These are phyloP conservation scores for Colletotrichum sansevieriae DNA, from an alignment of 2,329 filamentous ascomycete genomes.

Conservation along the genomic window DNA sequence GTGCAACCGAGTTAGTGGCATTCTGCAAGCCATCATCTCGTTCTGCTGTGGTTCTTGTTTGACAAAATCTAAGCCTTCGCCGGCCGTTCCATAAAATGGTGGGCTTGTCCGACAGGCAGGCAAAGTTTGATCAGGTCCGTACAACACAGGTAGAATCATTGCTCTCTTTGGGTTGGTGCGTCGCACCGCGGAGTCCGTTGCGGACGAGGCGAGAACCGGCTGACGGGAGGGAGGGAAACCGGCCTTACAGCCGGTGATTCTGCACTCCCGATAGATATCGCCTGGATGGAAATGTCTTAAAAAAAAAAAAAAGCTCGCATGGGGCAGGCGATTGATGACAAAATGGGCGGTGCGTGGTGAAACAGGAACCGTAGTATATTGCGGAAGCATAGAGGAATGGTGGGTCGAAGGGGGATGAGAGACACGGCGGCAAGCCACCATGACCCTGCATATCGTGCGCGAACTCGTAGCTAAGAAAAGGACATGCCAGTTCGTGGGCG, in stretches of 20 bases:
- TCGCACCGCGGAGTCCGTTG: not conserved
- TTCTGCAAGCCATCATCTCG: not conserved
- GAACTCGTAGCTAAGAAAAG: conserved; percentile 32
- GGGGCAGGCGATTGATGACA: not conserved
- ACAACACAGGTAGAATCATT: conserved; percentile 2
- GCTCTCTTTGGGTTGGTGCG: not conserved
- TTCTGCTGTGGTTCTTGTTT: not conserved
- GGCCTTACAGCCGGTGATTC: not conserved
- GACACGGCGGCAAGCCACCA: conserved; percentile 33
- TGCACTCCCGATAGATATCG: not conserved
- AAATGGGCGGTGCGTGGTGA: conserved; percentile 29
- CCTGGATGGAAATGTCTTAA: not conserved
- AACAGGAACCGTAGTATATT: conserved; percentile 10
- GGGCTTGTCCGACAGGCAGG: not conserved
- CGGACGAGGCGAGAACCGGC: not conserved
- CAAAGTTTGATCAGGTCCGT: not conserved
- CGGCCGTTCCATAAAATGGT: not conserved
- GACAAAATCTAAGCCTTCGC: conserved; percentile 1
- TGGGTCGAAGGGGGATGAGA: conserved; percentile 10
- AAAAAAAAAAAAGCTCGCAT: not conserved
- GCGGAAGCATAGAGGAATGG: conserved; percentile 11
- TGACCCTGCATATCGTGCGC: conserved; percentile 26
- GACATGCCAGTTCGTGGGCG: conserved; percentile 7
- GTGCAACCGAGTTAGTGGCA: not conserved
- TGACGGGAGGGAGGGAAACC: not conserved